These are phyloP conservation scores for Francoa sonchifolia DNA, from an alignment of 441 rosid species.

Conservation along the genomic window DNA sequence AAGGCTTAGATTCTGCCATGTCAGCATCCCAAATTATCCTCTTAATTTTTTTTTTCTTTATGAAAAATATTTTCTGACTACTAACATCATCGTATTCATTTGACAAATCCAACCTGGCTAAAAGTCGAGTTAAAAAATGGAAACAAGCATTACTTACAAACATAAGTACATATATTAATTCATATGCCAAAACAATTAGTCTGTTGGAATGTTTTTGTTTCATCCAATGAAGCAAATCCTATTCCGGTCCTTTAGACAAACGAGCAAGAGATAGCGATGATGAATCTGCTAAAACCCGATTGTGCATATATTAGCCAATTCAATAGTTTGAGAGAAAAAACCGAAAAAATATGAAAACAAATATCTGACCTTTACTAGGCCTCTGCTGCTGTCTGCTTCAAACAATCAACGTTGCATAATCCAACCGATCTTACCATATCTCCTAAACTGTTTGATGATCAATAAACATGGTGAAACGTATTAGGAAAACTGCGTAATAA, in stretches of 20 bases:
- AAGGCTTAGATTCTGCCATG: conserved; percentile 43
- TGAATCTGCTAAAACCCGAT: too few species aligned
- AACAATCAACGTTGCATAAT: conserved; percentile 45
- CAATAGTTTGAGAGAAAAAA: too few species aligned
- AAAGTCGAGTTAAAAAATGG: too few species aligned
- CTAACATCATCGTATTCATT: conserved; percentile 8
- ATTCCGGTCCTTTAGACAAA: neutral
- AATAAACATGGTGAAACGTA: neutral
- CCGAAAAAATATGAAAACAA: neutral
- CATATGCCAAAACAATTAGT: neutral
- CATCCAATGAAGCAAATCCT: neutral
- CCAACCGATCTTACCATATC: conserved; percentile 61
- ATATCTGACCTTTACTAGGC: too few species aligned
- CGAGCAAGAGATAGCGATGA: too few species aligned
- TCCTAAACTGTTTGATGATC: conserved; percentile 28
- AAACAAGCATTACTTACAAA: too few species aligned
- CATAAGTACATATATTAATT: neutral
- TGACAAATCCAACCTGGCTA: too few species aligned
- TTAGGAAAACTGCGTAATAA: neutral
- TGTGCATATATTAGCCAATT: too few species aligned
- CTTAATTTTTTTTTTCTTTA: conserved; percentile 2
- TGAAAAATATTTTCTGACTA: neutral
- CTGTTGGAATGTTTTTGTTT: neutral
- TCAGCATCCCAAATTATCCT: conserved; percentile 30
- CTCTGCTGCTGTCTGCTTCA: conserved; percentile 38